Base-by-base conservation (phyloP, 495 filamentous ascomycete species). In the Annulohypoxylon nitens region DNA sequence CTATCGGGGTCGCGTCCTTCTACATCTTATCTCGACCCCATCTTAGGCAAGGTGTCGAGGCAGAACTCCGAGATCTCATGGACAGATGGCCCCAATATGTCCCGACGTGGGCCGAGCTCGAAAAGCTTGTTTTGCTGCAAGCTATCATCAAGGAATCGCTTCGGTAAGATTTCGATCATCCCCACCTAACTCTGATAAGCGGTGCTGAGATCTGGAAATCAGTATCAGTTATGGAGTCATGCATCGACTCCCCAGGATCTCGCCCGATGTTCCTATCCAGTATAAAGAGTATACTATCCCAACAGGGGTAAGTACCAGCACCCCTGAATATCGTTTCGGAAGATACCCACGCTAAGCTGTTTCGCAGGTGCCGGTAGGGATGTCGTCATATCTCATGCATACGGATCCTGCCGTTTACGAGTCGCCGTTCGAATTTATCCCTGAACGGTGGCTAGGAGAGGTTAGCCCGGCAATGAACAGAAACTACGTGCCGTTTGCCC, bases 381-480 rank as follows among this genome's bases (percentile, higher is more conserved):
- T 57, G 53, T 57, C 53, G 30, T 57, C 53, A 57, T 57, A 57
- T 57, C 30, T 57, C 53, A 57, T 57, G 53, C 53, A 57, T 37
- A 57, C 30, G 5, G 53, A 57, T 57, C 53, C 53, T 36, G n/a
- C 53, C 53, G 53, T 57, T 2, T 57, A 57, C 53, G 53, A 57
- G n/a, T 18, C 26, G 53, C 53, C 53, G 30, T 57, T 57, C 53
- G 53, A 57, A 26, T 57, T 57, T 7, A 57, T 57, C 33, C 53
- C 53, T 57, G 53, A 57, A 26, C 53, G 53, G 16, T 57, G 53
- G 53, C 14, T 57, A 3, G 53, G 53, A 10, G 53, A 57, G 26
- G 53, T 57, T 8, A 33, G n/a, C 53, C 53, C 53, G 53, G 53
- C 53, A 18, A 57, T 57, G 53, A 57, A 57, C 6, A 33, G 53